Base-by-base conservation (phyloP, 163 green algal species). In the Picocystis sp. region DNA sequence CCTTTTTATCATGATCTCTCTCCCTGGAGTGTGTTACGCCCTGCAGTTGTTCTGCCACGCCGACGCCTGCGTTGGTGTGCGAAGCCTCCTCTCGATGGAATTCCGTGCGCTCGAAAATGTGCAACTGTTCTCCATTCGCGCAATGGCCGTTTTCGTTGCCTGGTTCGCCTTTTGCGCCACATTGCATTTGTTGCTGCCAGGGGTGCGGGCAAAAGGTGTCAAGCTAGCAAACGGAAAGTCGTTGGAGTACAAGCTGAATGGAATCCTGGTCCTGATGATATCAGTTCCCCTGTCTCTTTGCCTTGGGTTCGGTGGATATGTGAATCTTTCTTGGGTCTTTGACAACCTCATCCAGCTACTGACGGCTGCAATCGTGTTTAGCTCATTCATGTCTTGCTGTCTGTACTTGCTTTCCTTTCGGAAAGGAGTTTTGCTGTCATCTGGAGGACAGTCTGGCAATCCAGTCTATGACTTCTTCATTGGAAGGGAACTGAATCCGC, bases 401-500 rank as follows among this genome's bases (percentile, higher is more conserved):
- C 50, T 79, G 1, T 75, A 76, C 23, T 47, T 34, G n/a, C 24
- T 15, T 12, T 73, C 55, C 13, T 70, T 77, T 50, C 44, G 47
- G 14, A 42, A 51, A n/a, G 64, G 63, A 1, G 47, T 54, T 3
- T 53, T 87, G 43, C 63, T 92, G 19, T 62, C 67, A 2, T 22
- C 23, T 6, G 69, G 72, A 22, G 81, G 81, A 25, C 63, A 67
- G 53, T 81, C 67, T 10, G 72, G 76, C 3, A 71, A 75, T 55
- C 25, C 23, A 2, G 53, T 80, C 3, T 96, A 96, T 62, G 78
- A 94, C 67, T 96, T 92, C 53, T 96, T 87, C 77, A 93, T 96
- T 57, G 87, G 87, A 8, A 55, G 82, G 2, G 86, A 94, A 67
- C 72, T 96, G 9, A 96, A 96, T 65, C 87, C 87, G 1, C 51